Evolutionary conservation across 495 filamentous ascomycete genomes (phyloP).

Genomic region (Aspergillus bertholletiae): DNA sequence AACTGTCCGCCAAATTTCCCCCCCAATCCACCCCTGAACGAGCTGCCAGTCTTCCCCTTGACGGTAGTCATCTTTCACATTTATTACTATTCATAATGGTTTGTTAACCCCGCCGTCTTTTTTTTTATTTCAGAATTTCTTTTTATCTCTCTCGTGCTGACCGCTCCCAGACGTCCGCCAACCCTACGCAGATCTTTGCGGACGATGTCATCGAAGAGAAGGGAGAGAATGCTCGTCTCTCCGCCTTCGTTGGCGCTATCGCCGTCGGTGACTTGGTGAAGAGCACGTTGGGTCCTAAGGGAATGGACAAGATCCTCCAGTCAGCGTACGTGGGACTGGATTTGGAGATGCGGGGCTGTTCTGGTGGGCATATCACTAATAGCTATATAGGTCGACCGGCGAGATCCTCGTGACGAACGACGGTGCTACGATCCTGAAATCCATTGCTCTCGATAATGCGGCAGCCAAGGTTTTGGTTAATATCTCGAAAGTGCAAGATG

Average conservation of each 20-base stretch:
- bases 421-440: slow-evolving; percentile 95
- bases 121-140: not conserved
- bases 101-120: slow-evolving; percentile 4
- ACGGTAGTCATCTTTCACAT: slow-evolving; percentile 14
- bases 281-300: slow-evolving; percentile 94
- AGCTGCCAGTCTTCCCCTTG: slow-evolving; percentile 18
- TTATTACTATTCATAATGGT: slow-evolving; percentile 31
- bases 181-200: slow-evolving; percentile 97
- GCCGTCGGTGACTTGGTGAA: slow-evolving; percentile 96
- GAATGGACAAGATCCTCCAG: slow-evolving; percentile 99
- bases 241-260: slow-evolving; percentile 95
- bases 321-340: slow-evolving; percentile 66
- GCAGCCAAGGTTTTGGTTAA: slow-evolving; percentile 94
- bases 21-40: slow-evolving; percentile 18
- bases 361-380: slow-evolving; percentile 8
- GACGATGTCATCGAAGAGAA: slow-evolving; percentile 98
- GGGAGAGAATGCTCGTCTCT: slow-evolving; percentile 97
- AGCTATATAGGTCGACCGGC: slow-evolving; percentile 70
- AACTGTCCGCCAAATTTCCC: slow-evolving; percentile 21
- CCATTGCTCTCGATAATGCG: slow-evolving; percentile 98
- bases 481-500: slow-evolving; percentile 98
- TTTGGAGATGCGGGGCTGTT: slow-evolving; percentile 15
- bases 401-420: slow-evolving; percentile 99
- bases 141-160: slow-evolving; percentile 11
- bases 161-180: slow-evolving; percentile 48